A percentile compares a stretch with the other conserved stretches of the same genome.
Evolutionary conservation across 495 filamentous ascomycete species (phyloP).

Genomic region (Chlorociboria aeruginascens): DNA sequence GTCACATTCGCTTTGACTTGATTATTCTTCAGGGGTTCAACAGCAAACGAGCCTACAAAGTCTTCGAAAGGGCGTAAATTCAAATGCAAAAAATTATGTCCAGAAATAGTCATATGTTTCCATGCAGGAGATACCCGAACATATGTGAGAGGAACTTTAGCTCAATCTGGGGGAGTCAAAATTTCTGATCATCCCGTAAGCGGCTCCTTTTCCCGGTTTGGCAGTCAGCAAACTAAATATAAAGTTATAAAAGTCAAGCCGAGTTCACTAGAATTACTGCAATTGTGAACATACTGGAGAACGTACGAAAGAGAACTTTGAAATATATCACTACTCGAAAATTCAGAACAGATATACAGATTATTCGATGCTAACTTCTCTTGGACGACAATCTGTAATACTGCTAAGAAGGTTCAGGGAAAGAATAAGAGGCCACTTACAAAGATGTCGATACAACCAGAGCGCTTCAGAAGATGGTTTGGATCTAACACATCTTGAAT

Average conservation of each 20-base stretch:
- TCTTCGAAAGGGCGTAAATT: too few relatives aligned
- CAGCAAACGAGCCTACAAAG: too few relatives aligned
- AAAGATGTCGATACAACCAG: neutral
- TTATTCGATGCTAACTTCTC: constrained; percentile 1
- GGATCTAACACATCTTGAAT: too few relatives aligned
- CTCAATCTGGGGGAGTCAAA: neutral
- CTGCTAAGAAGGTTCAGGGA: neutral
- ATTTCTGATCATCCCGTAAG: neutral
- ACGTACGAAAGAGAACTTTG: neutral
- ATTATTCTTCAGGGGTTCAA: too few relatives aligned
- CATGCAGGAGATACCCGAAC: too few relatives aligned
- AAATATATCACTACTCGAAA: neutral
- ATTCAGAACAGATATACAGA: neutral
- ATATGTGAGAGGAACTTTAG: too few relatives aligned
- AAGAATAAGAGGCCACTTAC: neutral
- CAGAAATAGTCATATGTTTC: too few relatives aligned
- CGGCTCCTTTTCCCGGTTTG: neutral
- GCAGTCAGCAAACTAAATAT: neutral
- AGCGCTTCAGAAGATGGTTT: neutral
- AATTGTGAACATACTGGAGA: neutral
- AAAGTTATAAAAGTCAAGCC: neutral
- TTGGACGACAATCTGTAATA: neutral
- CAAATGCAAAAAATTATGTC: too few relatives aligned
- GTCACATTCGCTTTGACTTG: too few relatives aligned
- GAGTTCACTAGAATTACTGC: constrained; percentile 2